A percentile compares a stretch with the other conserved stretches of the same genome.
Conservation (phyloP, 768 basidiomycete species). For the Daedaleopsis sinensis region DNA sequence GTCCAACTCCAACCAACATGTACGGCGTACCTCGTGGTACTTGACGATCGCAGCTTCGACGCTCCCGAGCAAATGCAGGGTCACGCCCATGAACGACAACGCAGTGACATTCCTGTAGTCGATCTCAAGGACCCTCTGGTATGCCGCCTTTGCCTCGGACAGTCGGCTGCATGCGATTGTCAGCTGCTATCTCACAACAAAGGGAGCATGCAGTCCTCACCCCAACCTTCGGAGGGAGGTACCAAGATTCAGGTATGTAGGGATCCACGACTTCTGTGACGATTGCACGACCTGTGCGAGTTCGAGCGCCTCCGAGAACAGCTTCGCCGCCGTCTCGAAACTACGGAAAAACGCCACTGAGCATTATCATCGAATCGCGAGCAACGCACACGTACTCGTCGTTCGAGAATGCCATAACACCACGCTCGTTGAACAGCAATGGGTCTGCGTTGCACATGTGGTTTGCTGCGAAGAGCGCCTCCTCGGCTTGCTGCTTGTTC, state of each 20-base stretch:
- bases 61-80: slow-evolving; percentile 75
- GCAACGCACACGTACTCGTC: slow-evolving; percentile 59
- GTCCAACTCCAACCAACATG: neutral
- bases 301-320: slow-evolving; percentile 79
- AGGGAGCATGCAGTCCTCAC: slow-evolving; percentile 38
- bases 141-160: slow-evolving; percentile 72
- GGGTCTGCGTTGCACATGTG: slow-evolving; percentile 88
- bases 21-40: slow-evolving; percentile 83
- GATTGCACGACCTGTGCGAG: slow-evolving; percentile 84
- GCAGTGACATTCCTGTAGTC: slow-evolving; percentile 85
- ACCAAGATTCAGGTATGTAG: slow-evolving; percentile 91
- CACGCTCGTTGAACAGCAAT: slow-evolving; percentile 87
- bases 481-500: slow-evolving; percentile 80
- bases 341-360: slow-evolving; percentile 41
- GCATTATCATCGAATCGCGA: neutral
- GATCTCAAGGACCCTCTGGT: slow-evolving; percentile 80
- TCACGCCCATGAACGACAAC: slow-evolving; percentile 87
- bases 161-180: slow-evolving; percentile 35
- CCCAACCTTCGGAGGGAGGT: slow-evolving; percentile 83
- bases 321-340: slow-evolving; percentile 65
- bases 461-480: slow-evolving; percentile 83
- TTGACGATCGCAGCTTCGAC: slow-evolving; percentile 82
- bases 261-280: slow-evolving; percentile 83
- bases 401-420: slow-evolving; percentile 89
- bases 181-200: neutral